Base-by-base conservation (phyloP, 441 rosid genomes). In the Adansonia gregorii region DNA sequence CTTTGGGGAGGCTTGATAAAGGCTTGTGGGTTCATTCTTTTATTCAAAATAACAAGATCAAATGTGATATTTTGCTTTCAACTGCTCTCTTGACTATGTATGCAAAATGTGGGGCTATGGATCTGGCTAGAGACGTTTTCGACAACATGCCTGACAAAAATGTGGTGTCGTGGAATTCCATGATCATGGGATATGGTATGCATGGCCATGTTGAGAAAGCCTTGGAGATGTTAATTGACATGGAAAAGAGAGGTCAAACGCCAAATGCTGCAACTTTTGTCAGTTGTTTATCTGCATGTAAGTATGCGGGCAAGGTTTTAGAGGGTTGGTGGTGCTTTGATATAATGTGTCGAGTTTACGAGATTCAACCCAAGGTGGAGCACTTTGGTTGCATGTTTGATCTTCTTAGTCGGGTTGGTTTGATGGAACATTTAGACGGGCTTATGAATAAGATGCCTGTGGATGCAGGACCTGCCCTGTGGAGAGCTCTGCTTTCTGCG, bases 301-400 rank as follows among this genome's bases (percentile, higher is more conserved):
- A 77, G 12, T 76, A 83, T 74, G 79, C 83, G 0, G 85, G 88
- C 52, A 80, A 82, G 81, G 70, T 84, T 67, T 72, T 82, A 15
- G 88, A 86, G 84, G 88, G 87, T 11, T 84, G 86, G 88, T 80
- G 85, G 80, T 86, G 58, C 71, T 80, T 86, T 76, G 78, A 82
- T 73, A 73, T 76, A 59, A 82, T 86, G 88, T 69, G 68, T 67
- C 84, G 76, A 64, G 83, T 86, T 77, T 82, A 84, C 56, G 70
- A 77, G 72, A 80, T 86, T 22, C 80, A 86, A 58, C 85, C 87
- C 10, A 82, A 82, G 65, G 72, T 77, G 49, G 85, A 80, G 65
- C 88, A 84, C 61, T 82, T 80, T 78, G 87, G 87, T 72, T 84
- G 88, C 78, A 78, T 84, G 80, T 83, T 76, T 9, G 82, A 86